Base-by-base conservation (phyloP, 2,329 filamentous ascomycete species). In the Curvularia sp. region DNA sequence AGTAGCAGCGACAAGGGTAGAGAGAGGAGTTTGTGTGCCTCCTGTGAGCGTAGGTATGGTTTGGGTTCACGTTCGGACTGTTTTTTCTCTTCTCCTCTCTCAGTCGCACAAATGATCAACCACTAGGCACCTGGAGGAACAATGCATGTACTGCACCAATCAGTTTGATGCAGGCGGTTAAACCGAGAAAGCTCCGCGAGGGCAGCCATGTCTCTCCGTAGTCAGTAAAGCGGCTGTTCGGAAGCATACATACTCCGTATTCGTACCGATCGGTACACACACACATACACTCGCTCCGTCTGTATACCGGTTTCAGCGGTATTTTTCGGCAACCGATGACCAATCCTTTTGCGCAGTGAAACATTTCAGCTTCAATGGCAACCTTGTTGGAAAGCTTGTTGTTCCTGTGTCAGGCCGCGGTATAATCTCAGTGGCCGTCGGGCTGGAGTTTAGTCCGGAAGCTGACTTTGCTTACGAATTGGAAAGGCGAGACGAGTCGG, bases 361-460 rank as follows among this genome's bases (percentile, higher is more conserved):
- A 13, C 28, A 21, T 19, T 46, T 60, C 58, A 60, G 58, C 58
- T 60, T 18, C 27, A 15, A 53, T 43, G 46, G 50, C 45, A 49
- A 36, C 58, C 55, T 27, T 39, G 39, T 15, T 15, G 21, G 1
- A 19, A 60, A 60, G 58, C 54, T 58, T 60, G 10, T 54, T 58
- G 49, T 32, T 54, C 50, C 58, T 51, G 3, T 19, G 18, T 19
- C 45, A 49, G 49, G 45, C 45, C 23, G 49, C 23, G 27, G 34
- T 46, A 28, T 21, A 34, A 18, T 23, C 15, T 19, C n/a, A 41
- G 13, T 36, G 32, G 38, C 19, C 38, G 18, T 39, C 30, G 43
- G 57, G 49, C 38, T n/a, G 28, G 49, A 43, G 12, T 15, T 30
- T 53, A 21, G 30, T 27, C 28, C 23, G 21, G 32, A 45, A 49